Percentiles rank a stretch among this genome's conserved stretches.
Evolutionary conservation across 2,329 filamentous ascomycete genomes (phyloP).

Genomic region (Fusarium udum): DNA sequence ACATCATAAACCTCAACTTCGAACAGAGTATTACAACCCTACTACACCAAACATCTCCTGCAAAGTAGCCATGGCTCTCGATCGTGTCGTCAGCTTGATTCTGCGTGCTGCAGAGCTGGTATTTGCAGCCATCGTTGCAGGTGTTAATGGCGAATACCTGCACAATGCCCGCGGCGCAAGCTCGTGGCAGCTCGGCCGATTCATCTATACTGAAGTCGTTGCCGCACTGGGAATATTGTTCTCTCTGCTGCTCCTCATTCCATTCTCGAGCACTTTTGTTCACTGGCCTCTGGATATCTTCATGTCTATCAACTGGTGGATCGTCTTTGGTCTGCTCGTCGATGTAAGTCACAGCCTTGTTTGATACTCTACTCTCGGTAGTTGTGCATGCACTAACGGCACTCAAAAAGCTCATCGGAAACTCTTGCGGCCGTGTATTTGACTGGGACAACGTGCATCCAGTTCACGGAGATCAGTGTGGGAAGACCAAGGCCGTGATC

Average conservation of each 20-base stretch:
- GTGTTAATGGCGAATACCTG: conserved; percentile 74
- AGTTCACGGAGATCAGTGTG: conserved; percentile 61
- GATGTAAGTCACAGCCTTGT: conserved; percentile 56
- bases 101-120: conserved; percentile 64
- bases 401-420: conserved; percentile 50
- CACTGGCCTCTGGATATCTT: conserved; percentile 77
- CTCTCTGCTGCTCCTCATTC: conserved; percentile 77
- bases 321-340: conserved; percentile 72
- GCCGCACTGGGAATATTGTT: conserved; percentile 75
- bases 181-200: conserved; percentile 66
- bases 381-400: conserved; percentile 14
- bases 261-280: conserved; percentile 72
- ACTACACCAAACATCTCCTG: neutral
- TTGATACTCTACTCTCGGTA: neutral
- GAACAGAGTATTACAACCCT: neutral
- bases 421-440: conserved; percentile 66
- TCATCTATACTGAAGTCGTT: conserved; percentile 80
- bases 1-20: neutral
- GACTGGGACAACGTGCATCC: conserved; percentile 66
- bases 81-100: conserved; percentile 52
- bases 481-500: conserved; percentile 74
- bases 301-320: conserved; percentile 76
- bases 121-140: conserved; percentile 77
- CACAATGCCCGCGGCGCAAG: conserved; percentile 57
- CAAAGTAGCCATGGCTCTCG: conserved; percentile 48